A percentile compares a stretch with the other conserved stretches of the same genome.
phyloP scores from a whole-genome alignment of 352 stramenopile species.

The Aphanomyces astaci region DNA sequence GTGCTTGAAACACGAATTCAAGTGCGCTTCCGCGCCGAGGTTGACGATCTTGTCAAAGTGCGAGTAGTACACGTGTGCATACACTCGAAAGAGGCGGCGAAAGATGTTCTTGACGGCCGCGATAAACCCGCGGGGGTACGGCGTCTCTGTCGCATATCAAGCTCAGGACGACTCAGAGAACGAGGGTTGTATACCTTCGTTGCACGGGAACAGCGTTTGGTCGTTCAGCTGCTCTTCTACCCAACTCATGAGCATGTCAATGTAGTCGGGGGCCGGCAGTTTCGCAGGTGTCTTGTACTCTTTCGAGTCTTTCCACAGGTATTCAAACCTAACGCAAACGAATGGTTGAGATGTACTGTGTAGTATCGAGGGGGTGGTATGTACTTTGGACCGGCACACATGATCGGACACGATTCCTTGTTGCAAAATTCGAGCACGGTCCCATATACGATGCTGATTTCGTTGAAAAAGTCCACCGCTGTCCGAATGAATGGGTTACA shows the following conservation, averaged over 20 bases:
- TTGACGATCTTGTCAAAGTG: slow-evolving; percentile 94
- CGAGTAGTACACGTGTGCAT: slow-evolving; percentile 95
- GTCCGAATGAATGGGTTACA: neutral
- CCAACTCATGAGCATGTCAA: slow-evolving; percentile 89
- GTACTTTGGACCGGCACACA: slow-evolving; percentile 66
- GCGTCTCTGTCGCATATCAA: slow-evolving; percentile 27
- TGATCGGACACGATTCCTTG: slow-evolving; percentile 49
- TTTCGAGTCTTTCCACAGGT: slow-evolving; percentile 78
- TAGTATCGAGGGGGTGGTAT: too few species aligned
- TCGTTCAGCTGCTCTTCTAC: slow-evolving; percentile 85
- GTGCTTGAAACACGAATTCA: slow-evolving; percentile 98
- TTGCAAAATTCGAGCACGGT: slow-evolving; percentile 83
- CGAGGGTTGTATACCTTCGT: slow-evolving; percentile 31
- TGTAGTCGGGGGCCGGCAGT: slow-evolving; percentile 82
- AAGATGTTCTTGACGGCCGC: slow-evolving; percentile 91
- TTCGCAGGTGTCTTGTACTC: slow-evolving; percentile 66
- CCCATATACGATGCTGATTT: slow-evolving; percentile 89
- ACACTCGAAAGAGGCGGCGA: slow-evolving; percentile 93
- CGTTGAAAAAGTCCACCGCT: slow-evolving; percentile 94
- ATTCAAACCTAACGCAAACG: slow-evolving; percentile 57
- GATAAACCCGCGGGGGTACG: slow-evolving; percentile 80
- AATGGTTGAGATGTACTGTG: too few species aligned
- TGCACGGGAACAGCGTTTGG: slow-evolving; percentile 60
- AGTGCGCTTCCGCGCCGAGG: slow-evolving; percentile 90
- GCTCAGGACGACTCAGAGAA: too few species aligned